phyloP scores from a whole-genome alignment of 1,284 basidiomycete species.

The Puccinia horiana region DNA sequence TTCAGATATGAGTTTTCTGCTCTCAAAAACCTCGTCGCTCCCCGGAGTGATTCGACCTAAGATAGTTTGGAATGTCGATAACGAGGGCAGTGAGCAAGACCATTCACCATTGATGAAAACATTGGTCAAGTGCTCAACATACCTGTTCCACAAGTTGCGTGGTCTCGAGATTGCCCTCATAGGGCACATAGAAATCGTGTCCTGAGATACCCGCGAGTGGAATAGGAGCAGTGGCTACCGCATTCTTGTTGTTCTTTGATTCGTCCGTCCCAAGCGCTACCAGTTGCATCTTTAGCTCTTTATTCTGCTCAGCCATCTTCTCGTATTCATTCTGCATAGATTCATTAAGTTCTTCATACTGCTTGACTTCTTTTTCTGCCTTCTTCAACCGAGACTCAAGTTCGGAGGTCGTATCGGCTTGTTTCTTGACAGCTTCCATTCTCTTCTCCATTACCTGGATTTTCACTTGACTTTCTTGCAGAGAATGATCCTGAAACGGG shows the following conservation, averaged over 20 bases:
- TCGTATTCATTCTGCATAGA: constrained; percentile 87
- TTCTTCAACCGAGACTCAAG: constrained; percentile 64
- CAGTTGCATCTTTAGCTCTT: not conserved
- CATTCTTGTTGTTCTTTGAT: constrained; percentile 46
- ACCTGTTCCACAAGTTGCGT: constrained; percentile 82
- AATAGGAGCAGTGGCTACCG: constrained; percentile 18
- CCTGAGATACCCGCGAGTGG: constrained; percentile 44
- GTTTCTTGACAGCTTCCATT: constrained; percentile 83
- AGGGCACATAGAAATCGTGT: constrained; percentile 65
- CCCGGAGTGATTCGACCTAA: constrained; percentile 83
- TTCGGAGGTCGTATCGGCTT: constrained; percentile 75
- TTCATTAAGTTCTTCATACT: constrained; percentile 84
- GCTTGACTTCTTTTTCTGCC: constrained; percentile 56
- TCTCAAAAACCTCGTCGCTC: constrained; percentile 82
- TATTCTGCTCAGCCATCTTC: constrained; percentile 64
- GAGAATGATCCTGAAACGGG: constrained; percentile 73
- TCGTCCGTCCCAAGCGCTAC: constrained; percentile 26
- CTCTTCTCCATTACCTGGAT: constrained; percentile 90
- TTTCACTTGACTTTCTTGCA: constrained; percentile 86
- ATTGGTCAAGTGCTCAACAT: not conserved
- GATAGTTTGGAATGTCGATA: constrained; percentile 51
- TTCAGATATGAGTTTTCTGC: constrained; percentile 89
- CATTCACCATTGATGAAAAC: constrained; percentile 16
- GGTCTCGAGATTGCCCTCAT: constrained; percentile 78
- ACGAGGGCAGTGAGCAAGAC: constrained; percentile 12